Evolutionary conservation across 495 filamentous ascomycete genomes (phyloP).

Genomic region (Chaetomium tenue): DNA sequence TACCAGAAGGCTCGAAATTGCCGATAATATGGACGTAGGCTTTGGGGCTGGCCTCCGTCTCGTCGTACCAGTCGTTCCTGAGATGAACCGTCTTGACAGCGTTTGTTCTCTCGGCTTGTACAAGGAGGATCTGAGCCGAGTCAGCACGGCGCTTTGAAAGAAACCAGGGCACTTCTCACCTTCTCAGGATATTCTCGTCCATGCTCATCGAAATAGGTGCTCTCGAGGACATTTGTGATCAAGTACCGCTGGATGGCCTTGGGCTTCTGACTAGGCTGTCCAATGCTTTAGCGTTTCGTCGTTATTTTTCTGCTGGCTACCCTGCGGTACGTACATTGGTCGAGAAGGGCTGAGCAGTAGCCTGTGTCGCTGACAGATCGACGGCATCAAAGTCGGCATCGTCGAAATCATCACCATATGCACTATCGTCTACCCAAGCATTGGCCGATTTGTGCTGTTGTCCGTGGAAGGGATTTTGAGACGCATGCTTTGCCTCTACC

Average conservation of each 20-base stretch:
- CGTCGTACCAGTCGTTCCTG: slow-evolving; percentile 79
- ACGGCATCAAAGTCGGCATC: slow-evolving; percentile 67
- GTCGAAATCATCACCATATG: slow-evolving; percentile 61
- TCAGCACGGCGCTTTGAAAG: not conserved
- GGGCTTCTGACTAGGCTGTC: slow-evolving; percentile 54
- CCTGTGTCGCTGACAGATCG: slow-evolving; percentile 58
- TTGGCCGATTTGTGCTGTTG: slow-evolving; percentile 1
- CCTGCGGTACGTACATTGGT: slow-evolving; percentile 52
- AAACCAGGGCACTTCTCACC: slow-evolving; percentile 45
- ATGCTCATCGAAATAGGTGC: slow-evolving; percentile 59
- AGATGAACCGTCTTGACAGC: slow-evolving; percentile 67
- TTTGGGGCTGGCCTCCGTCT: slow-evolving; percentile 68
- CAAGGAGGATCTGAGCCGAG: slow-evolving; percentile 61
- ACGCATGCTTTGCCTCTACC: slow-evolving; percentile 35
- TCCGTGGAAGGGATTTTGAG: slow-evolving; percentile 11
- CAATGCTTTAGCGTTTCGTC: slow-evolving; percentile 46
- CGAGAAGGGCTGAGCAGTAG: slow-evolving; percentile 29
- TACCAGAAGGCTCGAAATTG: slow-evolving; percentile 64
- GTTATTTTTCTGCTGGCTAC: slow-evolving; percentile 24
- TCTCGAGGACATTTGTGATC: slow-evolving; percentile 66
- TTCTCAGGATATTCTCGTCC: slow-evolving; percentile 66
- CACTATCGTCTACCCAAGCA: slow-evolving; percentile 34
- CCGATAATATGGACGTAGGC: slow-evolving; percentile 84
- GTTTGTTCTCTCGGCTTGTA: slow-evolving; percentile 70
- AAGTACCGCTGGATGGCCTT: slow-evolving; percentile 80